Base-by-base conservation (phyloP, 2,329 filamentous ascomycete genomes). In the Phyllosticta capitalensis region DNA sequence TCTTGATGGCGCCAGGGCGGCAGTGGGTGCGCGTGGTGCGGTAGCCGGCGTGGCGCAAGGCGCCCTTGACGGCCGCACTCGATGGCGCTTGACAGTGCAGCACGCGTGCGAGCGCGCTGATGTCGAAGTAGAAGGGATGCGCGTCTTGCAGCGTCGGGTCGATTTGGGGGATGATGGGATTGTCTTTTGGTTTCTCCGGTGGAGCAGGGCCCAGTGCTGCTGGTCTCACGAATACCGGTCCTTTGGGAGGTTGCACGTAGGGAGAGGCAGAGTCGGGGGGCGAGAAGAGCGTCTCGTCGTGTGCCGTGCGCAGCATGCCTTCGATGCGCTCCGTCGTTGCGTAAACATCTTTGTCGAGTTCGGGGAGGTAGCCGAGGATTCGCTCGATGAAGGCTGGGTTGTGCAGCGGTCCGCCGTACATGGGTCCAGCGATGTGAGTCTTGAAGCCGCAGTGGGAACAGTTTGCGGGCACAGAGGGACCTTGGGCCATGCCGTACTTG, bases 391-490 rank as follows among this genome's bases (percentile, higher is more conserved):
- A 99, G 1, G 85, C 83, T 6, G 84, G 81, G 52, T 91, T 91
- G 73, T 99, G 94, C 9, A 99, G 77, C 20, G 88, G 88, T 0
- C 94, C 94, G 33, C 84, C 92, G 76, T 92, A 99, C 92, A 99
- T 97, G 0, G 94, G 94, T 1, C 94, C 94, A 4, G 85, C 88
- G 14, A 97, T 72, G 72, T 97, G 94, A 74, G 87, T 95, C 70
- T 88, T 92, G 68, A 82, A 85, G 9, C 87, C 89, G 70, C 94
- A 99, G 71, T 97, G 90, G 61, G 85, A 81, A 72, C 94, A 99
- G 48, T 79, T 75, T 17, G 81, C 79, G 60, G 84, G 81, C 3
- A 83, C 77, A 0, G 83, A 81, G 1, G 92, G 90, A 0, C 81
- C 92, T 67, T 87, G 80, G 0, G 87, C 82, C 63, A 92, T 84